phyloP scores from a whole-genome alignment of 495 filamentous ascomycete genomes.

The Tuber aestivum region DNA sequence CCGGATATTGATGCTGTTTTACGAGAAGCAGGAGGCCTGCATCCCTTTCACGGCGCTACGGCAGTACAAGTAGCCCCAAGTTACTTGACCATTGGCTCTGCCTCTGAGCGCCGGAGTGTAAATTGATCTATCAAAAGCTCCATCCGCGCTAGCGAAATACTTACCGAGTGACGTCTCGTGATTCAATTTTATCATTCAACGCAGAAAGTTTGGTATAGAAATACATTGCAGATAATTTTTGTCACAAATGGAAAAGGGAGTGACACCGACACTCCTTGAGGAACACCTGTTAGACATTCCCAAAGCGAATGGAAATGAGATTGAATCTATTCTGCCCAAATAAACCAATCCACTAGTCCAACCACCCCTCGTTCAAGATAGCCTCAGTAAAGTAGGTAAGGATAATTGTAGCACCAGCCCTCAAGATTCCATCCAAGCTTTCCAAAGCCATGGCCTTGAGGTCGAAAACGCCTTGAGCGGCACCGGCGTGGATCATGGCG shows the following conservation, averaged over 20 bases:
- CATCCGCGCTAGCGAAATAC: background rate
- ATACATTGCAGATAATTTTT: background rate
- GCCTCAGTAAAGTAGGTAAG: conserved; percentile 92
- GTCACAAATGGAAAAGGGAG: background rate
- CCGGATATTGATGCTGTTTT: background rate
- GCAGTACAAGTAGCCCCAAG: background rate
- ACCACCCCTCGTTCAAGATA: conserved; percentile 54
- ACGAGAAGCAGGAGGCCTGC: background rate
- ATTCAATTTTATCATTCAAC: background rate
- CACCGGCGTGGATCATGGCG: conserved; percentile 94
- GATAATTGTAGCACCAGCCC: conserved; percentile 86
- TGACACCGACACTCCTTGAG: background rate
- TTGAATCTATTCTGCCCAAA: background rate
- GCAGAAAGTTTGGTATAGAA: background rate
- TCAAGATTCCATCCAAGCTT: conserved; percentile 81
- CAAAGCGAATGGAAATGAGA: background rate
- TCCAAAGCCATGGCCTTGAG: conserved; percentile 94
- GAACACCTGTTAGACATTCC: background rate
- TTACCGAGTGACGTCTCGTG: background rate
- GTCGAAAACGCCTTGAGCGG: conserved; percentile 96
- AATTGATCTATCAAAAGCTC: background rate
- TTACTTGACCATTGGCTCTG: background rate
- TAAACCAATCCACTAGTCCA: conserved; percentile 29
- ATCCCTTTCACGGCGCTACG: background rate
- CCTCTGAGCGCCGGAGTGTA: background rate